Conservation (phyloP, 2,329 filamentous ascomycete genomes). For the Sphaerostilbella broomeana region DNA sequence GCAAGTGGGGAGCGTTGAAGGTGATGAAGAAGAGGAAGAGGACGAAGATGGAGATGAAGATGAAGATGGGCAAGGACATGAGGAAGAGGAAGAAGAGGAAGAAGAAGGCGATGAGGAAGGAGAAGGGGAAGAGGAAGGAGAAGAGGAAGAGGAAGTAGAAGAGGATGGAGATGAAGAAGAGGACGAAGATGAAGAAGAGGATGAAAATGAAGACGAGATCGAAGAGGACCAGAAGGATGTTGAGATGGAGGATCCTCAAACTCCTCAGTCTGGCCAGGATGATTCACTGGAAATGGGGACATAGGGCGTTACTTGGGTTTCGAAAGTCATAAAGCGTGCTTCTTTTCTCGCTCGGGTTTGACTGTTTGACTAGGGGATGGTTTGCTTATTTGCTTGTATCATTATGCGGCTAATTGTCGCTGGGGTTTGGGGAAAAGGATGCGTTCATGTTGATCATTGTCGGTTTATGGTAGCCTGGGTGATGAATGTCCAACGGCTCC, state of each 20-base stretch:
- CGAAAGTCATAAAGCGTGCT: too few relatives aligned
- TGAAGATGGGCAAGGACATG: slow-evolving; percentile 2
- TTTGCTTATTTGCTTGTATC: too few relatives aligned
- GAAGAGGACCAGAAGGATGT: slow-evolving; percentile 15
- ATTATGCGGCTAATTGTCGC: not conserved
- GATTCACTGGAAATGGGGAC: slow-evolving; percentile 11
- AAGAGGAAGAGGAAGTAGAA: slow-evolving; percentile 14
- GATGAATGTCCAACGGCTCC: too few relatives aligned
- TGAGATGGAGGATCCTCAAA: slow-evolving; percentile 11
- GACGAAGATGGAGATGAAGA: slow-evolving; percentile 19
- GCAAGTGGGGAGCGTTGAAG: too few relatives aligned
- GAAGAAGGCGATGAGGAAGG: slow-evolving; percentile 10
- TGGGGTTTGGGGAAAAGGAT: not conserved
- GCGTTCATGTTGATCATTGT: too few relatives aligned
- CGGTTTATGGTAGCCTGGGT: too few relatives aligned
- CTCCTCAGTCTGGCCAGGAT: not conserved
- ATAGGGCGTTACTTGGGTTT: not conserved
- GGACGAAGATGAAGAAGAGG: slow-evolving; percentile 19
- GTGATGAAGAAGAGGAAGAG: slow-evolving; percentile 13
- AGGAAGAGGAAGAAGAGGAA: slow-evolving; percentile 3
- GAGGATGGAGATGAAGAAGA: slow-evolving; percentile 20
- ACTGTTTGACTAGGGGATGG: too few relatives aligned
- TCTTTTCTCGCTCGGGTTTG: too few relatives aligned
- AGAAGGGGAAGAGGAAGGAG: slow-evolving; percentile 8
- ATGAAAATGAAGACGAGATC: too few relatives aligned